Conservation (phyloP, 495 filamentous ascomycete species). For the Aspergillus haitiensis region DNA sequence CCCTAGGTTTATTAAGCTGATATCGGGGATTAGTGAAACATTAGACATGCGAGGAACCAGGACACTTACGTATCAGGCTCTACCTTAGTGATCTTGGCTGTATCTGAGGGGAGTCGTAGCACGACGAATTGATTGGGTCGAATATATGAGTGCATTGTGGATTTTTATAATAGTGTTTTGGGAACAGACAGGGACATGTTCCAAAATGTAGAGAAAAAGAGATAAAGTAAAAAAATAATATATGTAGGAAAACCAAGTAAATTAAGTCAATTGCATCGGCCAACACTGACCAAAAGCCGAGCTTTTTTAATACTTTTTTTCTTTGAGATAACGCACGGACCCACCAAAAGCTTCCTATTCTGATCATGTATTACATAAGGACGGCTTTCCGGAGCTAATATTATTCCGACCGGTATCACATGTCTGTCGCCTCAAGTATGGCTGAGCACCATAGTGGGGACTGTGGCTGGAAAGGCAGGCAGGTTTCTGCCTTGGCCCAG, state of each 20-base stretch:
- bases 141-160: conserved; percentile 52
- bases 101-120: conserved; percentile 67
- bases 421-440: neutral
- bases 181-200: too few relatives aligned
- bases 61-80: conserved; percentile 72
- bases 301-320: conserved; percentile 15
- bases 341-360: conserved; percentile 11
- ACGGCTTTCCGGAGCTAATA: neutral
- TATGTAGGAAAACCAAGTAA: neutral
- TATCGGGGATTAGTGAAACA: conserved; percentile 23
- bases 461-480: neutral
- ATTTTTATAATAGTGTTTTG: neutral
- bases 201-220: too few relatives aligned
- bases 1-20: conserved; percentile 76
- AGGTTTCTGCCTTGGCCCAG: neutral
- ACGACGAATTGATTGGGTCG: conserved; percentile 63
- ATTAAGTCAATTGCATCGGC: neutral
- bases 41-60: neutral
- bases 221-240: neutral
- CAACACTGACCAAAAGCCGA: neutral
- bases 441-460: neutral
- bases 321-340: conserved; percentile 31
- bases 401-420: conserved; percentile 10
- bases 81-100: conserved; percentile 62
- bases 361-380: conserved; percentile 19